phyloP scores from a whole-genome alignment of 345 rosid species.

The Bruguiera parviflora region DNA sequence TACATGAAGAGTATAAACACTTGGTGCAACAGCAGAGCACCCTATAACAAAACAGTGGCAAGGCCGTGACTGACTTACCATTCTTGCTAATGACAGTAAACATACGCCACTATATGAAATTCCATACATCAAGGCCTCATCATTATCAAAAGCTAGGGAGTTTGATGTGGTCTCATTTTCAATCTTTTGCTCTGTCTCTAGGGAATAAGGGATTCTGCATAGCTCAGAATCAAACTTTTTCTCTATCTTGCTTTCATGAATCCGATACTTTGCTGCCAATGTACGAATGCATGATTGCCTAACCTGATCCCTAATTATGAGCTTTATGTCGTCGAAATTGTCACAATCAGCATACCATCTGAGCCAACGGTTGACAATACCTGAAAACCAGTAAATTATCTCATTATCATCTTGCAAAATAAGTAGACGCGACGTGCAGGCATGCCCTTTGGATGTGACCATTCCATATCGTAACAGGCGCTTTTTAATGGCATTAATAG shows the following conservation, averaged over 20 bases:
- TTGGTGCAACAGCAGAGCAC: conserved; percentile 61
- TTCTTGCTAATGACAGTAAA: conserved; percentile 65
- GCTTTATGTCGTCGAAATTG: conserved; percentile 66
- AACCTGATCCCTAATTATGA: conserved; percentile 45
- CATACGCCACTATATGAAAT: conserved; percentile 59
- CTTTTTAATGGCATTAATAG: conserved; percentile 60
- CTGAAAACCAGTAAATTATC: conserved; percentile 80
- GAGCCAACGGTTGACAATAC: conserved; percentile 66
- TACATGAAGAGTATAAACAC: conserved; percentile 72
- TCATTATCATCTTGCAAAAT: conserved; percentile 63
- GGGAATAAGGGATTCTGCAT: conserved; percentile 48
- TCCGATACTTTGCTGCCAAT: conserved; percentile 70
- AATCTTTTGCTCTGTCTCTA: conserved; percentile 52
- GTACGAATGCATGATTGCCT: conserved; percentile 84
- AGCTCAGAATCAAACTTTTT: conserved; percentile 61
- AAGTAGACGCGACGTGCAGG: conserved; percentile 46
- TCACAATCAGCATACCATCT: conserved; percentile 61
- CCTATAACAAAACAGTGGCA: conserved; percentile 76
- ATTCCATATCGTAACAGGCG: conserved; percentile 74
- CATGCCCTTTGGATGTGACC: conserved; percentile 54
- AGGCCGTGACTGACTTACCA: conserved; percentile 62
- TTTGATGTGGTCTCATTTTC: conserved; percentile 33
- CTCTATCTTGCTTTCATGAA: conserved; percentile 68
- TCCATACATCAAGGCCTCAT: conserved; percentile 67
- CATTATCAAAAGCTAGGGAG: conserved; percentile 38